Evolutionary conservation across 169 alveolate species (phyloP), one percentile per base, ranked within the genome.

Genomic region (Babesia gibsoni): DNA sequence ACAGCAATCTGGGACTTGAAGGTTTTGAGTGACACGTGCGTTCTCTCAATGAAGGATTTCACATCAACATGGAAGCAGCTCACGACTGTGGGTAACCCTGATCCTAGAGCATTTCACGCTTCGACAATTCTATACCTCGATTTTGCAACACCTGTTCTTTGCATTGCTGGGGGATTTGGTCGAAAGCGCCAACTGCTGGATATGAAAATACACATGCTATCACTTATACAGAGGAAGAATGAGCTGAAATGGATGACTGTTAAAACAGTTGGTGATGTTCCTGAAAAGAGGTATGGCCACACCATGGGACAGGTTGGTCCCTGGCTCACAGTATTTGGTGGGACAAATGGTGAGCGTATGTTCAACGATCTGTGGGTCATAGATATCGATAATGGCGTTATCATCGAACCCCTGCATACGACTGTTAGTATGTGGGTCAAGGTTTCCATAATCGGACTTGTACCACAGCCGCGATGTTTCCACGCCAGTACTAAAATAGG

Each of bases 31-130:
- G 59, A 79, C 10, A 12, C 63, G n/a, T 79, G 25, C 72, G 27
- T 20, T 35, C 2, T 52, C 8, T 25, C 52, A 6, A 61, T 52
- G 7, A 25, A 50, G 27, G 39, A 33, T 30, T 22, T 23, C 8
- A 6, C 8, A 20, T 10, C 46, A 35, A 29, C 36, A 16, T 79
- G 88, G 88, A 46, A 41, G 49, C 25, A 27, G 18, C 16, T 79
- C 1, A 61, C 58, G 8, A 5, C 74, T 5, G 36, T 10, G 14
- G 54, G 69, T 6, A 27, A 54, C 12, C 88, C 83, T 7, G 39
- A 45, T 10, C 66, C 88, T 6, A 59, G 88, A 22, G 88, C 88
- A 16, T 79, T 79, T 57, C 88, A 79, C 64, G 83, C 80, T 25
- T 46, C 88, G n/a, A 43, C 72, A 16, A 52, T 79, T 4, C 39